These are phyloP conservation scores for Collybiopsis confluens DNA, from an alignment of 768 basidiomycete genomes.

Conservation along the genomic window DNA sequence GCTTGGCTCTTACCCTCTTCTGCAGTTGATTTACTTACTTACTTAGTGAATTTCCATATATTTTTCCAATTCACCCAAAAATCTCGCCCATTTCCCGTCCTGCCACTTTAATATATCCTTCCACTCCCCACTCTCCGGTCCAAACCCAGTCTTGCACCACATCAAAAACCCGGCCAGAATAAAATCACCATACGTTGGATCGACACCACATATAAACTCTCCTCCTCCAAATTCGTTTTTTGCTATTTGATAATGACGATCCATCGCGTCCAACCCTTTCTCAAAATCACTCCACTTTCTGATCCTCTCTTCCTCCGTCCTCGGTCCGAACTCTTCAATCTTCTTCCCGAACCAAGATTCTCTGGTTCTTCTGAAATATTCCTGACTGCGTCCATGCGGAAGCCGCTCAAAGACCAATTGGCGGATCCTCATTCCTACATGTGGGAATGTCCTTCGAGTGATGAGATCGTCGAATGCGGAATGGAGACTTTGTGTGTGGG, in stretches of 20 bases:
- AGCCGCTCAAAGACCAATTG: conserved; percentile 14
- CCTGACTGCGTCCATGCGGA: conserved; percentile 28
- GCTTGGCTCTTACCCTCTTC: no score
- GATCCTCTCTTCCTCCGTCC: conserved; percentile 20
- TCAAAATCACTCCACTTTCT: conserved; percentile 24
- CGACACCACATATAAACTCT: conserved; percentile 23
- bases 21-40: no score
- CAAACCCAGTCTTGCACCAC: conserved; percentile 19
- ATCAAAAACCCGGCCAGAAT: conserved; percentile 19
- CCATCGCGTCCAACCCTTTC: conserved; percentile 19
- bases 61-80: conserved; percentile 17
- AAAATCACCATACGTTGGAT: conserved; percentile 26
- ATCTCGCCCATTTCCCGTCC: conserved; percentile 23
- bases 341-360: conserved; percentile 21
- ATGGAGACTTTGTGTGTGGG: conserved; percentile 17
- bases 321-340: conserved; percentile 27
- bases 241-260: conserved; percentile 11
- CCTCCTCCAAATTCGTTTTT: conserved; percentile 16
- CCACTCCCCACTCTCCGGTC: conserved; percentile 26
- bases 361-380: conserved; percentile 32
- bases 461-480: conserved; percentile 6
- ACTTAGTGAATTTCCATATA: conserved; percentile 17
- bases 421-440: conserved; percentile 13
- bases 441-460: conserved; percentile 4
- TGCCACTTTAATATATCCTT: conserved; percentile 22